Conservation (phyloP, 495 filamentous ascomycete genomes). For the Neurospora tetraspora region DNA sequence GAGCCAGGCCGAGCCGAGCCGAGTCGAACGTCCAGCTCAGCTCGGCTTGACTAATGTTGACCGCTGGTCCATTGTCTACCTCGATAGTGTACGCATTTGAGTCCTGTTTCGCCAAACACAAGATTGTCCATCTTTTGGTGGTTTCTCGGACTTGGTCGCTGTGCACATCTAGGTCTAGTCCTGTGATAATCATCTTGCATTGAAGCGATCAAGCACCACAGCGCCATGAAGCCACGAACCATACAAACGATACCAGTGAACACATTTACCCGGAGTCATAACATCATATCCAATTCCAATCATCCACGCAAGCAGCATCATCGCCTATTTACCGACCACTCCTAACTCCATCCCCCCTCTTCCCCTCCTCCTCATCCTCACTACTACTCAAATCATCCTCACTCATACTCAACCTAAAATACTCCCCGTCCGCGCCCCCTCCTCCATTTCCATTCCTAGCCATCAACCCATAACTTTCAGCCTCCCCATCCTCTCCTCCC, state of each 20-base stretch:
- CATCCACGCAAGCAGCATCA: fast-evolving
- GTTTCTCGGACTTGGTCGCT: not conserved
- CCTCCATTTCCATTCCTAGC: not conserved
- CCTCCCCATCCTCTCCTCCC: not conserved
- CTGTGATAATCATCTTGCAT: not conserved
- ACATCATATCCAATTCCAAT: not conserved
- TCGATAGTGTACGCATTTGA: not conserved
- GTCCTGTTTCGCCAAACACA: not conserved
- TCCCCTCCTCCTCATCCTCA: slow-evolving; percentile 6
- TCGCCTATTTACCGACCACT: not conserved
- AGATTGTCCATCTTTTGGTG: not conserved
- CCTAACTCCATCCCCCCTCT: not conserved
- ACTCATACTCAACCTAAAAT: slow-evolving; percentile 19
- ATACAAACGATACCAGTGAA: not conserved
- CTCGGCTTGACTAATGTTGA: too few species aligned
- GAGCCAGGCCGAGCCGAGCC: too few species aligned
- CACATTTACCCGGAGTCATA: not conserved
- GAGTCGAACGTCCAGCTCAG: too few species aligned
- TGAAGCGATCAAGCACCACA: not conserved
- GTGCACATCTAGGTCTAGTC: not conserved
- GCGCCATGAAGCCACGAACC: not conserved
- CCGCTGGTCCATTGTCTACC: too few species aligned
- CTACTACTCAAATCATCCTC: slow-evolving; percentile 16
- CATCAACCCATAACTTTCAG: slow-evolving; percentile 6
- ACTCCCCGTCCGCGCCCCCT: slow-evolving; percentile 4